Base-by-base conservation (phyloP, 2,329 filamentous ascomycete species). In the Talaromyces sp. region DNA sequence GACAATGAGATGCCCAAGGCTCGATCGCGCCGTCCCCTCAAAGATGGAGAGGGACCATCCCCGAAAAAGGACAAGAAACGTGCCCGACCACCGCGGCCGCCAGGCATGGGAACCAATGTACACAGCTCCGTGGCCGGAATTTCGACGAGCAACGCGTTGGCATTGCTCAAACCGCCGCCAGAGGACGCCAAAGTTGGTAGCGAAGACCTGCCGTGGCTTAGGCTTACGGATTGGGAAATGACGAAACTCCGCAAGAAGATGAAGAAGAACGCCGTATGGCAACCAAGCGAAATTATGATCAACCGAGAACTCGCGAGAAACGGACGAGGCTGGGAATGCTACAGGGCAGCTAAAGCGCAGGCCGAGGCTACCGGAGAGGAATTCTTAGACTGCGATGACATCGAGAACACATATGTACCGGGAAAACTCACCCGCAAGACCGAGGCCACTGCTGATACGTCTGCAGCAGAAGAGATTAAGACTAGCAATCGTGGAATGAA, bases 231-330 rank as follows among this genome's bases (percentile, higher is more conserved):
- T 66, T 88, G 82, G 76, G 86, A 88, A 68, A 86, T 88, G 85
- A 86, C 85, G 5, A 85, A 83, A 57, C 73, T 88, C 27, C 80
- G 86, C 58, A 88, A 88, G 72, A 82, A 84, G 66, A 88, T 88
- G 86, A 88, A 88, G 77, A 88, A 88, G 77, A 88, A 88, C 64
- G 84, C 85, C 6, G 81, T 86, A n/a, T 88, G 86, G 86, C 82
- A 84, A 52, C 86, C 86, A 0, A 88, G 85, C 65, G 84, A 85
- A 63, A 85, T 86, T 11, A 88, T 88, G 86, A 85, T 88, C 54
- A 80, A 84, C 61, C 82, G 85, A 33, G 85, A 88, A 72, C 78
- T 88, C n/a, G 81, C 84, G 53, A 78, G 81, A 55, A 80, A 84
- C 51, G 83, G 83, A 42, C 83, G 86, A 59, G 80, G 80, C 4